Base-by-base conservation (phyloP, 1,284 basidiomycete species). In the Nidula niveotomentosa region DNA sequence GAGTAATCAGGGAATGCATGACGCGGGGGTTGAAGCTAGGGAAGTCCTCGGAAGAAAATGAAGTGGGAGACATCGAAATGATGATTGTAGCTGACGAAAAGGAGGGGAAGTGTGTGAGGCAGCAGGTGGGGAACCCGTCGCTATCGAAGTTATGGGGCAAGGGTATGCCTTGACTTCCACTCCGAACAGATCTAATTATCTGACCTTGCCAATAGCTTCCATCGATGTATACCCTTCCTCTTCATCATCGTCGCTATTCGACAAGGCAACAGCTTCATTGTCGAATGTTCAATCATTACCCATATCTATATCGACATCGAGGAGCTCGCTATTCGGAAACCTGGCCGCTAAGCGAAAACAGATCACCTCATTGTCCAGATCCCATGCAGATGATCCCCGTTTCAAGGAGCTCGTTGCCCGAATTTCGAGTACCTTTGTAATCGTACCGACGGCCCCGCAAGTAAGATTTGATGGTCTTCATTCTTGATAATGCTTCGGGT, bases 361-460 rank as follows among this genome's bases (percentile, higher is more conserved):
- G 39, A 12, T 41, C 37, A 12, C 15, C 4, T 12, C 2, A 4
- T 41, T 12, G 37, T 2, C 30, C 30, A 30, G 30, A 30, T 30
- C 48, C n/a, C 13, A 47, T 52, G 48, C 44, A 10, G 56, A 49
- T 8, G 49, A 54, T 43, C 46, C 54, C 13, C 56, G 72, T 67
- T 73, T 83, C 65, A 68, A 80, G 68, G 66, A 84, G 56, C 65
- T 89, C 61, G 62, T 86, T 61, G 58, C 79, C 63, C 66, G 77
- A 73, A 78, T 86, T 67, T 72, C 87, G 63, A 62, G 83, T 71
- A 66, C 76, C 54, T 62, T 87, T 62, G 67, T 81, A 63, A 71
- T 83, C 65, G 76, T 79, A n/a, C 86, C 88, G 9, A 68, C 76
- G 2, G 62, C 79, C 12, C 77, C 81, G 7, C 71, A 70, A 58